A percentile compares a stretch with the other conserved stretches of the same genome.
phyloP scores from a whole-genome alignment of 345 rosid species.

The Aurinia saxatilis region DNA sequence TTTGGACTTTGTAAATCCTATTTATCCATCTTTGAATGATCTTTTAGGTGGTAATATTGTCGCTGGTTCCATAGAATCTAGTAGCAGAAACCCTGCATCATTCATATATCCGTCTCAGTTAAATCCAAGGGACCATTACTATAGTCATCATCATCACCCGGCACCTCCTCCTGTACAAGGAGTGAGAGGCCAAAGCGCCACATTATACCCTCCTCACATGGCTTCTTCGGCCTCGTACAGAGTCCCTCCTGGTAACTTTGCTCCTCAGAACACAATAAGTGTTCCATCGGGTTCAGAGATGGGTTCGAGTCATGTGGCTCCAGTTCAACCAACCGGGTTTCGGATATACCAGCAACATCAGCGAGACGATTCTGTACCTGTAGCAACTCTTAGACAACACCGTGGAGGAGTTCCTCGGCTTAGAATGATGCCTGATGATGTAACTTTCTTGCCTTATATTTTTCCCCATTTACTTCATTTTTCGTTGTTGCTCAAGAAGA shows the following conservation, averaged over 20 bases:
- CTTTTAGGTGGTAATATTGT: constrained; percentile 31
- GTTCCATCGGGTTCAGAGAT: constrained; percentile 41
- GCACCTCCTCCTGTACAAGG: constrained; percentile 50
- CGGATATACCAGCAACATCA: constrained; percentile 47
- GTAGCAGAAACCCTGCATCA: constrained; percentile 44
- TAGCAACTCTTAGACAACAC: constrained; percentile 38
- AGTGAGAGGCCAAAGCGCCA: constrained; percentile 47
- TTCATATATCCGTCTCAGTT: constrained; percentile 34
- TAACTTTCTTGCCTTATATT: constrained; percentile 23
- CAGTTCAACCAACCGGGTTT: constrained; percentile 47
- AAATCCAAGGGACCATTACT: constrained; percentile 39
- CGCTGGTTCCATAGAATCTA: constrained; percentile 47
- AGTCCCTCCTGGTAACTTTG: constrained; percentile 33
- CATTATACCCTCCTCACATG: constrained; percentile 48
- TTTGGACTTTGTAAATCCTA: background rate
- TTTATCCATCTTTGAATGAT: background rate
- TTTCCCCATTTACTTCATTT: background rate
- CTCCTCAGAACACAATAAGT: constrained; percentile 31
- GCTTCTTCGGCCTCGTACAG: constrained; percentile 28
- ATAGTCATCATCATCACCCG: constrained; percentile 35
- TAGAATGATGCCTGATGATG: constrained; percentile 78
- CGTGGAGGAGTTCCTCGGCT: constrained; percentile 56
- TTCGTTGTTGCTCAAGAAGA: background rate
- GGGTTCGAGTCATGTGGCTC: constrained; percentile 42
- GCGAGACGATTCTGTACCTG: constrained; percentile 37